Conservation (phyloP, 2,329 filamentous ascomycete species). For the Fusarium buxicola region DNA sequence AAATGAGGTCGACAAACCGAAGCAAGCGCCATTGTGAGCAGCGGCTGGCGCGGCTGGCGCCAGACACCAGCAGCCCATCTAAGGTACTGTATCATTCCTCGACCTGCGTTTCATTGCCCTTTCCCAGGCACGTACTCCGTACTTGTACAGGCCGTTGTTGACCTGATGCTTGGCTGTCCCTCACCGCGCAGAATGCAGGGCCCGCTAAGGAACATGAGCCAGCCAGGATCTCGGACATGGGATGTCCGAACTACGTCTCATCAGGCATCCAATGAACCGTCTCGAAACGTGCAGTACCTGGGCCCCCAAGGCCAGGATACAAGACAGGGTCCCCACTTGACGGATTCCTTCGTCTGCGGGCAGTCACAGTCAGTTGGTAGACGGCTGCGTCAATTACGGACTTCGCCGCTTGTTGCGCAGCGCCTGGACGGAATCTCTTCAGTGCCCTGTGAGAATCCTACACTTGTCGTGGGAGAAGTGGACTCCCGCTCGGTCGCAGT, state of each 20-base stretch:
- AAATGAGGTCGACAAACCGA: not conserved
- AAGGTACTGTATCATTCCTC: not conserved
- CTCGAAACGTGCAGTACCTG: slow-evolving; percentile 29
- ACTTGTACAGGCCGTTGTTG: not conserved
- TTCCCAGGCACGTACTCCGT: not conserved
- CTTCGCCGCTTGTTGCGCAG: slow-evolving; percentile 22
- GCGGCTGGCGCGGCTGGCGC: slow-evolving; percentile 34
- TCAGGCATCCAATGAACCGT: slow-evolving; percentile 38
- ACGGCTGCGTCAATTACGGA: slow-evolving; percentile 32
- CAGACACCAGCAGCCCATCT: slow-evolving; percentile 5
- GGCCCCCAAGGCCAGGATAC: slow-evolving; percentile 16
- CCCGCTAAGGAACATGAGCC: slow-evolving; percentile 6
- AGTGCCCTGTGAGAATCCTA: slow-evolving; percentile 2
- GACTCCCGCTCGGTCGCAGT: not conserved
- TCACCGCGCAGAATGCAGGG: not conserved
- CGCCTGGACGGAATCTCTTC: slow-evolving; percentile 7
- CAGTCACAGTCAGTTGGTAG: slow-evolving; percentile 21
- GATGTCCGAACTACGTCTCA: slow-evolving; percentile 3
- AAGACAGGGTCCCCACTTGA: slow-evolving; percentile 34
- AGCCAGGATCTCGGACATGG: slow-evolving; percentile 11
- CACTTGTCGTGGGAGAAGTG: not conserved
- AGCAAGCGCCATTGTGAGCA: not conserved
- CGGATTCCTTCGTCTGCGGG: slow-evolving; percentile 28
- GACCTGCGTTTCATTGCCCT: slow-evolving; percentile 11
- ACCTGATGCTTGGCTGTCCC: not conserved